A percentile compares a stretch with the other conserved stretches of the same genome.
These are phyloP conservation scores for Rhytidhysteron rufulum DNA, from an alignment of 2,329 filamentous ascomycete species.

Conservation along the genomic window DNA sequence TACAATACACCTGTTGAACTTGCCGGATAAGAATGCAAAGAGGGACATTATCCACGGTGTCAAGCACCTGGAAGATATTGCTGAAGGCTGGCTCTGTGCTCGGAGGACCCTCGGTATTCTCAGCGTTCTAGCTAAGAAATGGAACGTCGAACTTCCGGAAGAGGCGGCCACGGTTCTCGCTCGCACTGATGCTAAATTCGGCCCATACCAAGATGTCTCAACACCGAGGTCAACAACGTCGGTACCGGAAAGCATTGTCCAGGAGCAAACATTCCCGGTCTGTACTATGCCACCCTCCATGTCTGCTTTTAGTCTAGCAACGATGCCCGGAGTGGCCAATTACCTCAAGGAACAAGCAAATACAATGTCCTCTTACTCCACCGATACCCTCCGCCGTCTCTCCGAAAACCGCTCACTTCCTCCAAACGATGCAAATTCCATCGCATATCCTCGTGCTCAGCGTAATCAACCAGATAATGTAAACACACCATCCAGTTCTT, in stretches of 20 bases:
- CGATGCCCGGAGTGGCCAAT: constrained; percentile 16
- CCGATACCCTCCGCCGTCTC: constrained; percentile 21
- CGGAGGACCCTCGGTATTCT: constrained; percentile 81
- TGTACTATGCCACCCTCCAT: constrained; percentile 11
- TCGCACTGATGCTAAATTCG: constrained; percentile 76
- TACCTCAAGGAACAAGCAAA: constrained; percentile 19
- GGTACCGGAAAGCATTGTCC: constrained; percentile 13
- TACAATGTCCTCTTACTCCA: constrained; percentile 14
- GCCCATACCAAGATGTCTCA: constrained; percentile 48
- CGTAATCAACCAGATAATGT: constrained; percentile 16
- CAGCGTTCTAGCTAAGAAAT: constrained; percentile 79
- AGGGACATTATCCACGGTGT: constrained; percentile 87
- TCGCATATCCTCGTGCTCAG: constrained; percentile 29
- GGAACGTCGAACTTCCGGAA: constrained; percentile 81
- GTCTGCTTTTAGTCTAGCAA: background rate
- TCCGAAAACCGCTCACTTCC: constrained; percentile 26
- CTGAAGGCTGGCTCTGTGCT: constrained; percentile 89
- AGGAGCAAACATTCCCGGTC: constrained; percentile 11
- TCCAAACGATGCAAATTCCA: constrained; percentile 24
- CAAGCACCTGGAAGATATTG: constrained; percentile 91
- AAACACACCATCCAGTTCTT: constrained; percentile 21
- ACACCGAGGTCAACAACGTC: constrained; percentile 19
- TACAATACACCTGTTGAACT: constrained; percentile 88
- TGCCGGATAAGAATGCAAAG: constrained; percentile 86
- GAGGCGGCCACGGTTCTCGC: constrained; percentile 75